These are phyloP conservation scores for Pseudevernia furfuracea DNA, from an alignment of 495 filamentous ascomycete species.

Conservation along the genomic window DNA sequence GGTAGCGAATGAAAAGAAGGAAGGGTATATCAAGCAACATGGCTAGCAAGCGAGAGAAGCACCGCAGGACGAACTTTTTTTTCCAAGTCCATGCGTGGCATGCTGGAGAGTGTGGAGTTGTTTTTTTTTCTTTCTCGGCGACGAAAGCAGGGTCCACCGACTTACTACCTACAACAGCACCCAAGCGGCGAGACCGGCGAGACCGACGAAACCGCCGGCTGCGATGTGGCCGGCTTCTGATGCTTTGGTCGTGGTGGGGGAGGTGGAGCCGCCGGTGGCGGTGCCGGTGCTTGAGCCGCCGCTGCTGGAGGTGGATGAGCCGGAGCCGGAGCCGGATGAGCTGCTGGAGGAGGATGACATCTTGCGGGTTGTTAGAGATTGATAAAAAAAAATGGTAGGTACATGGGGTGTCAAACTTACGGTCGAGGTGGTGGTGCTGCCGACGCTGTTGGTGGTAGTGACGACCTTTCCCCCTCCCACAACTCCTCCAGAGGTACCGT, in stretches of 20 bases:
- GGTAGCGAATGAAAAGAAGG: not conserved
- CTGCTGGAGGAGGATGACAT: not conserved
- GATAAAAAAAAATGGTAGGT: not conserved
- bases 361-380: not conserved
- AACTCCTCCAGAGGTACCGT: not conserved
- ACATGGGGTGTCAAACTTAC: not conserved
- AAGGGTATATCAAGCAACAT: too few species aligned
- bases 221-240: conserved; percentile 18
- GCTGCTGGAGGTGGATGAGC: not conserved
- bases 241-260: not conserved
- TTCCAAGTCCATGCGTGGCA: too few species aligned
- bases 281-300: conserved; percentile 20
- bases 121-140: not conserved
- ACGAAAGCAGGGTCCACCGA: not conserved
- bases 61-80: not conserved
- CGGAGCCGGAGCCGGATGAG: not conserved
- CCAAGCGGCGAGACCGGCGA: conserved; percentile 24
- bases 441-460: not conserved
- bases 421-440: not conserved
- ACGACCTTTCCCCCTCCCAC: not conserved
- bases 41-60: too few species aligned
- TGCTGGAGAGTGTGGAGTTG: too few species aligned
- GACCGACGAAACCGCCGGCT: conserved; percentile 19
- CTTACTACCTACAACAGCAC: conserved; percentile 18
- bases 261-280: conserved; percentile 20